These are phyloP conservation scores for Coemansia sp. DNA, from an alignment of 192 early-diverging fungal species.

Conservation along the genomic window DNA sequence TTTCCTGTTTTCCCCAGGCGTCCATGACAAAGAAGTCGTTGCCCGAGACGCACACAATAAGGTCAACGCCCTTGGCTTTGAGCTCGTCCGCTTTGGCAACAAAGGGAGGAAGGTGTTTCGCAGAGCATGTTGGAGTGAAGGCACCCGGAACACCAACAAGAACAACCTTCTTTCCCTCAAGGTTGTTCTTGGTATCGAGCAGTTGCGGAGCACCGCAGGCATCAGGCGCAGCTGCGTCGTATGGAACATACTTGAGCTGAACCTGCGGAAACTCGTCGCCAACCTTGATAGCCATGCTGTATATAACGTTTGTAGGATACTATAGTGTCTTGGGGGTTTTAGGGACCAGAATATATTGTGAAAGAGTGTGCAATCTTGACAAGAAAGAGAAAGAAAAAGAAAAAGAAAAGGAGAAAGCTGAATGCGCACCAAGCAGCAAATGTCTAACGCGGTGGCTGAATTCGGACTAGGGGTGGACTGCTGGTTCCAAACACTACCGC, in stretches of 20 bases:
- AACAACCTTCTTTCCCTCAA: conserved; percentile 48
- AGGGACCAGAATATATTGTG: not conserved
- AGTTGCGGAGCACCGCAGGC: conserved; percentile 38
- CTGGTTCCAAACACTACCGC: too few relatives aligned
- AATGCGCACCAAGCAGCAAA: too few relatives aligned
- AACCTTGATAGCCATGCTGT: conserved; percentile 37
- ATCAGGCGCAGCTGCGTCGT: conserved; percentile 46
- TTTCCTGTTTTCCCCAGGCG: conserved; percentile 54
- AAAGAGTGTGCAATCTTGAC: not conserved
- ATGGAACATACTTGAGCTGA: conserved; percentile 58
- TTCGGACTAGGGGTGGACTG: too few relatives aligned
- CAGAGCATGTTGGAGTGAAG: conserved; percentile 44
- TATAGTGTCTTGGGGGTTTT: not conserved
- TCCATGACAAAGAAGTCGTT: conserved; percentile 59
- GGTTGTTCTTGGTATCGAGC: conserved; percentile 45
- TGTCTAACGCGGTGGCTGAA: too few relatives aligned
- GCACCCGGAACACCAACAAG: conserved; percentile 43
- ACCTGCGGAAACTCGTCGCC: conserved; percentile 60
- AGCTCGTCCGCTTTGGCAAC: conserved; percentile 28
- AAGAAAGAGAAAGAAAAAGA: too few relatives aligned
- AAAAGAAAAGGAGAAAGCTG: too few relatives aligned
- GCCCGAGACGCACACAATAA: conserved; percentile 39
- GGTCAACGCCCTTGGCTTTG: conserved; percentile 45
- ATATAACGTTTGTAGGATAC: not conserved
- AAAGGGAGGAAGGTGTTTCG: conserved; percentile 33